Evolutionary conservation across 2,329 filamentous ascomycete species (phyloP).

Genomic region (Claviceps purpurea): DNA sequence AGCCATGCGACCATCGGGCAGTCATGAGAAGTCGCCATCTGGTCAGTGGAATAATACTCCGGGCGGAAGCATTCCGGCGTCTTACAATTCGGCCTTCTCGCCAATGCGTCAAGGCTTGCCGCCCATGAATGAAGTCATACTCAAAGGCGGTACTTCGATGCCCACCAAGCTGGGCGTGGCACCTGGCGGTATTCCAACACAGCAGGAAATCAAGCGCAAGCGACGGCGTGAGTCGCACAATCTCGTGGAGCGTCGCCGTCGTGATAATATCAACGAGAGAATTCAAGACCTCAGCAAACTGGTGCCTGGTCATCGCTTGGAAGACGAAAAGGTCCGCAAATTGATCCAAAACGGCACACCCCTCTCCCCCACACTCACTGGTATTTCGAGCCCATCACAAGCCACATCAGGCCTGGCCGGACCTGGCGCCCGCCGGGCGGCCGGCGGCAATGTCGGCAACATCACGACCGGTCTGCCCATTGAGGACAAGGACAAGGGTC

Average conservation of each 20-base stretch:
- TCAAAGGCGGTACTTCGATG: slow-evolving; percentile 78
- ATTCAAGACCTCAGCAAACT: slow-evolving; percentile 94
- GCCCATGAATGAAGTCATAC: slow-evolving; percentile 79
- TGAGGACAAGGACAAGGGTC: slow-evolving; percentile 96
- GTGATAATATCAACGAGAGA: slow-evolving; percentile 97
- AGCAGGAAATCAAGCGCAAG: slow-evolving; percentile 78
- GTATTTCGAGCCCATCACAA: slow-evolving; percentile 52
- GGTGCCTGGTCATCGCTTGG: slow-evolving; percentile 80
- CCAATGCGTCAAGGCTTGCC: slow-evolving; percentile 57
- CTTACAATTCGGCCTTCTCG: slow-evolving; percentile 80
- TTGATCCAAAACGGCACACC: slow-evolving; percentile 86
- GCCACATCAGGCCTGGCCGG: slow-evolving; percentile 83
- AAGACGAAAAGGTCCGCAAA: slow-evolving; percentile 95
- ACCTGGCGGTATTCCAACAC: slow-evolving; percentile 50
- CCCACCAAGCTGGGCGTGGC: slow-evolving; percentile 65
- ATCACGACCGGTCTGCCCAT: slow-evolving; percentile 87
- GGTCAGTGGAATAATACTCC: slow-evolving; percentile 84
- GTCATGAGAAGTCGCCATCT: slow-evolving; percentile 73
- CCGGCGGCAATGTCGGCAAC: slow-evolving; percentile 55
- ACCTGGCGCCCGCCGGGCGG: slow-evolving; percentile 67
- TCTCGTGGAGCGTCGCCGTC: slow-evolving; percentile 80
- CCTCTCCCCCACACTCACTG: slow-evolving; percentile 67
- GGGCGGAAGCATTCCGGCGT: slow-evolving; percentile 64
- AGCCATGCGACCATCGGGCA: slow-evolving; percentile 57
- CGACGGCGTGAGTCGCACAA: slow-evolving; percentile 91